A percentile compares a stretch with the other conserved stretches of the same genome.
phyloP scores from a whole-genome alignment of 2,329 filamentous ascomycete genomes.

The Pyrenophora teres region DNA sequence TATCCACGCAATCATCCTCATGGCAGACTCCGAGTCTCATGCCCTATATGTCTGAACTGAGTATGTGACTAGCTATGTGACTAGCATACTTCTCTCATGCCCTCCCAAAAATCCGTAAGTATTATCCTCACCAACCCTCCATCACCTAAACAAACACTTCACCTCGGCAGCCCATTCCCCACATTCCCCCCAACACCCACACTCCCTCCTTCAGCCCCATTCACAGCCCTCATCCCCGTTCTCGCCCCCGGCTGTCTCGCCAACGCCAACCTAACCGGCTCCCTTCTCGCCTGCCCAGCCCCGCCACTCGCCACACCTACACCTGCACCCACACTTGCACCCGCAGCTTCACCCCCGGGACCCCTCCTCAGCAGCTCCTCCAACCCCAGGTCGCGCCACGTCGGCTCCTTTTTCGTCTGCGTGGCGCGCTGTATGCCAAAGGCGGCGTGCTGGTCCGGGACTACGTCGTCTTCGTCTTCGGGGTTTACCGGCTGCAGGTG shows the following conservation, averaged over 20 bases:
- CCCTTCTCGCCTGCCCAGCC: slow-evolving; percentile 20
- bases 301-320: slow-evolving; percentile 13
- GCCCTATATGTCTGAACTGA: no score
- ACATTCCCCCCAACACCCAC: slow-evolving; percentile 22
- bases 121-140: no score
- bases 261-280: slow-evolving; percentile 38
- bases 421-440: slow-evolving; percentile 85
- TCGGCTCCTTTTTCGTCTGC: slow-evolving; percentile 70
- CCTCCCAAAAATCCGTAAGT: no score
- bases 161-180: slow-evolving; percentile 44
- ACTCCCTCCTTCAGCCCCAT: slow-evolving; percentile 18
- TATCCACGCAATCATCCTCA: no score
- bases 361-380: slow-evolving; percentile 70
- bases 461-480: slow-evolving; percentile 86
- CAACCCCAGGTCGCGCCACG: slow-evolving; percentile 81
- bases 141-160: slow-evolving; percentile 7
- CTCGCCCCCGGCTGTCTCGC: slow-evolving; percentile 39
- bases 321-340: slow-evolving; percentile 8
- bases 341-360: slow-evolving; percentile 44
- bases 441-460: slow-evolving; percentile 84
- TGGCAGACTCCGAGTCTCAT: no score
- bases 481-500: slow-evolving; percentile 83
- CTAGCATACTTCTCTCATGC: no score
- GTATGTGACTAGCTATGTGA: no score
- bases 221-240: slow-evolving; percentile 12